Evolutionary conservation across 495 filamentous ascomycete genomes (phyloP).

Genomic region (Bathelium albidoporum): DNA sequence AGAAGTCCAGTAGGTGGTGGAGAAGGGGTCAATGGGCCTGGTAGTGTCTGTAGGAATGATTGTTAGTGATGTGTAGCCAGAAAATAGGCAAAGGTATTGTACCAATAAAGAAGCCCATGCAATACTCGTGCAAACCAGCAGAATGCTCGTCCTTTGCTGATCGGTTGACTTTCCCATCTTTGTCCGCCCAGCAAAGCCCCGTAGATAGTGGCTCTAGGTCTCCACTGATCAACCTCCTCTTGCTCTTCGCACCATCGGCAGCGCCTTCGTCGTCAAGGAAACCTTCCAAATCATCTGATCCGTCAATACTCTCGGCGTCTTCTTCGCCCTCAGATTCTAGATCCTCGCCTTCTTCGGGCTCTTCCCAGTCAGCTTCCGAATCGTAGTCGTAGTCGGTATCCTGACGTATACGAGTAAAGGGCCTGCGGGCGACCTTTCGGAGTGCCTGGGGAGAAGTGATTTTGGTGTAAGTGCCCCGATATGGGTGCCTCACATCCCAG

Average conservation of each 20-base stretch:
- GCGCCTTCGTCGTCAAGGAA: slow-evolving; percentile 60
- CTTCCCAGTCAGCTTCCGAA: slow-evolving; percentile 92
- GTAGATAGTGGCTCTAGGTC: slow-evolving; percentile 67
- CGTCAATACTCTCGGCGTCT: slow-evolving; percentile 52
- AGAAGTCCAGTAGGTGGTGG: slow-evolving; percentile 63
- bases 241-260: slow-evolving; percentile 27
- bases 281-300: slow-evolving; percentile 59
- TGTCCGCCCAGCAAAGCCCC: slow-evolving; percentile 74
- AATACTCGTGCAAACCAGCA: slow-evolving; percentile 42
- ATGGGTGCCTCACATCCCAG: slow-evolving; percentile 85
- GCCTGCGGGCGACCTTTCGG: slow-evolving; percentile 56
- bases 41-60: slow-evolving; percentile 29
- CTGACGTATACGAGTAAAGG: slow-evolving; percentile 51
- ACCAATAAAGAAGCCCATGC: slow-evolving; percentile 38
- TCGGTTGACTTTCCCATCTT: slow-evolving; percentile 32
- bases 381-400: slow-evolving; percentile 89
- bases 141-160: slow-evolving; percentile 34
- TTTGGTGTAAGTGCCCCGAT: slow-evolving; percentile 72
- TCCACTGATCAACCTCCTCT: slow-evolving; percentile 42
- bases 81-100: slow-evolving; percentile 10
- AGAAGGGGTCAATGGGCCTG: slow-evolving; percentile 73
- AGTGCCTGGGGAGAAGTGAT: slow-evolving; percentile 39
- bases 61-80: slow-evolving; percentile 6
- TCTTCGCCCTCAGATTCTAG: slow-evolving; percentile 73
- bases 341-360: slow-evolving; percentile 70